Evolutionary conservation across 2,329 filamentous ascomycete genomes (phyloP).

Genomic region (Ophiognomonia clavigignenti-juglandacearum): DNA sequence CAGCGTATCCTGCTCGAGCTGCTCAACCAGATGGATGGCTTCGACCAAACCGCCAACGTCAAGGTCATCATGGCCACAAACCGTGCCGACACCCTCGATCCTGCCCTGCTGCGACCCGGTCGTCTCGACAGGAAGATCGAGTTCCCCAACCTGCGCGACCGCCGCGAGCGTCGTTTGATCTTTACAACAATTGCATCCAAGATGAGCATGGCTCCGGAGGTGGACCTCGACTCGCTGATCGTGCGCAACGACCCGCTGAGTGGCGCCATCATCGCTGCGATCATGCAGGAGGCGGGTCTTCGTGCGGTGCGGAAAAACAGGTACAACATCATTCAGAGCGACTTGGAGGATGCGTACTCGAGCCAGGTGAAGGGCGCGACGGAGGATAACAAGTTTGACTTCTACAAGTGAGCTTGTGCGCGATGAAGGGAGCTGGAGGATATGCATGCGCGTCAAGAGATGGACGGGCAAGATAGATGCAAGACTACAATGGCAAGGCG

Average conservation of each 20-base stretch:
- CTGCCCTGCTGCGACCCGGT: constrained; percentile 87
- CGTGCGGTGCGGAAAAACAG: constrained; percentile 94
- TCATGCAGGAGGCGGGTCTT: constrained; percentile 98
- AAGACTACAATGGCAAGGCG: neutral
- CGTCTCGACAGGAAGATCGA: constrained; percentile 98
- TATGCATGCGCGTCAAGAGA: neutral
- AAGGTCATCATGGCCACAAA: constrained; percentile 99
- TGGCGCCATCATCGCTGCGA: constrained; percentile 93
- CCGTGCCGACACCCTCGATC: constrained; percentile 93
- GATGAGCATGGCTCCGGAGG: constrained; percentile 96
- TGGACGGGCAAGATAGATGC: neutral
- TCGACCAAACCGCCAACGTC: constrained; percentile 97
- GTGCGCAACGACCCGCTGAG: constrained; percentile 94
- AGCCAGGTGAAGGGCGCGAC: constrained; percentile 83
- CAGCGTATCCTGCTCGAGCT: constrained; percentile 97
- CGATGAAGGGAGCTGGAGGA: neutral
- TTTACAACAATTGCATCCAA: constrained; percentile 95
- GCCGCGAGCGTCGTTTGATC: constrained; percentile 91
- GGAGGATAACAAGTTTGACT: constrained; percentile 77
- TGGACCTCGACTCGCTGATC: constrained; percentile 93
- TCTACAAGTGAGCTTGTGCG: constrained; percentile 66
- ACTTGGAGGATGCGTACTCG: constrained; percentile 95
- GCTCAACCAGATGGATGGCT: constrained; percentile 99
- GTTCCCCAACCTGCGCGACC: constrained; percentile 91
- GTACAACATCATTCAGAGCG: constrained; percentile 97